Base-by-base conservation (phyloP, 257 asterid species). In the Gynochthodes officinalis region DNA sequence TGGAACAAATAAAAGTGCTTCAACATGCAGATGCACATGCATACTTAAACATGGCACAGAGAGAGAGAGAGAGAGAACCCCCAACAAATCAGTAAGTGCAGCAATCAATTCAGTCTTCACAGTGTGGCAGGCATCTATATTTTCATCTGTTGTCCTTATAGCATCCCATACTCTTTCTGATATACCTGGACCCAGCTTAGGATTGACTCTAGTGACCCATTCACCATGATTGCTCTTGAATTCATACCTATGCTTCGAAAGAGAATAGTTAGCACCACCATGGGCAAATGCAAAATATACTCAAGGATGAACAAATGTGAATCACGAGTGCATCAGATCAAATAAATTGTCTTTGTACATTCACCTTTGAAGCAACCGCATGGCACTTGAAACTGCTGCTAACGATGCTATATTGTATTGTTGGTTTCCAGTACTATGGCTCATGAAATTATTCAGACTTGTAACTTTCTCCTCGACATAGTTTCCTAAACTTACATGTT, bases 211-310 rank as follows among this genome's bases (percentile, higher is more conserved):
- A 40, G 67, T 75, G 48, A 89, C 84, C 98, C 98, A 93, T 68
- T 93, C 96, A 23, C 96, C 90, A 21, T 93, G 98, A 78, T 93
- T 91, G 46, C 77, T 85, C 86, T 91, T 93, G 78, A 93, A 91
- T 75, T 93, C 98, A 50, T 83, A 77, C 84, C 98, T 90, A 80
- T 10, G 28, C 66, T 52, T 64, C 66, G 46, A 64, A 7, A 37
- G 10, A 44, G 35, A 16, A 54, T 30, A 43, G 21, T 14, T 65
- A 14, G 28, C 21, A 33, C 44, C 54, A 67, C 21, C 71, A 72
- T 39, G 19, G 61, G 30, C 15, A 19, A 62, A 21, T 37, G 42
- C 28, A 35, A 62, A 62, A 21, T n/a, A 19, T 7, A 35, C 13
- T 61, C 44, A 4, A 61, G 33, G 25, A 32, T 37, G 19, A 33